Base-by-base conservation (phyloP, 345 rosid genomes). In the Aethionema arabicum region DNA sequence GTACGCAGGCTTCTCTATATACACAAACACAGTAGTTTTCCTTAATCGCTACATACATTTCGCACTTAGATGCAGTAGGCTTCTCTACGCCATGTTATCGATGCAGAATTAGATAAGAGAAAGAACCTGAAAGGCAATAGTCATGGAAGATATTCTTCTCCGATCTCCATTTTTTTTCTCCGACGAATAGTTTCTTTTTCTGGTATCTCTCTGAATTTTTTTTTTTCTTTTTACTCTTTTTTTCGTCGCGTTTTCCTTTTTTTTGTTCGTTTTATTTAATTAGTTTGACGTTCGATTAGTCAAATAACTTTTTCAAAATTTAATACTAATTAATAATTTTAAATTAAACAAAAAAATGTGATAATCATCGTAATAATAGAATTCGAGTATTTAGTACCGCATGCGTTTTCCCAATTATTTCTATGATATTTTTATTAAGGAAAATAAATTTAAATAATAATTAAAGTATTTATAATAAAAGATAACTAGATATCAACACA, bases 81-180 rank as follows among this genome's bases (percentile, higher is more conserved):
- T n/a, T n/a, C n/a, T n/a, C n/a, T n/a, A n/a, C n/a, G n/a, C n/a
- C n/a, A n/a, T 4, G 52, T 53, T 40, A 29, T 52, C 36, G 50
- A 69, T 30, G 46, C 5, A 40, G 33, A 57, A 53, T 8, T 11
- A 63, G 55, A 14, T 51, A 30, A 65, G 42, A 52, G 69, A 65
- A 33, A 65, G 68, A 54, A 77, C 80, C 81, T 63, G 21, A 49
- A 57, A 39, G 68, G 63, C 68, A 74, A 50, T 33, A 72, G 58
- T 76, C 65, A 61, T 60, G 74, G 74, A 80, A 79, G 77, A 47
- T 78, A 48, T 73, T 66, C 77, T 78, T 79, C 80, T 77, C 82
- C 78, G 59, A 72, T 65, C 75, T 38, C 62, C 75, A 72, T 74
- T 76, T 58, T 56, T 56, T 77, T 77, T 66, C 81, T 70, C 58